Evolutionary conservation across 1,284 basidiomycete genomes (phyloP).

Genomic region (Porodaedalea pini): DNA sequence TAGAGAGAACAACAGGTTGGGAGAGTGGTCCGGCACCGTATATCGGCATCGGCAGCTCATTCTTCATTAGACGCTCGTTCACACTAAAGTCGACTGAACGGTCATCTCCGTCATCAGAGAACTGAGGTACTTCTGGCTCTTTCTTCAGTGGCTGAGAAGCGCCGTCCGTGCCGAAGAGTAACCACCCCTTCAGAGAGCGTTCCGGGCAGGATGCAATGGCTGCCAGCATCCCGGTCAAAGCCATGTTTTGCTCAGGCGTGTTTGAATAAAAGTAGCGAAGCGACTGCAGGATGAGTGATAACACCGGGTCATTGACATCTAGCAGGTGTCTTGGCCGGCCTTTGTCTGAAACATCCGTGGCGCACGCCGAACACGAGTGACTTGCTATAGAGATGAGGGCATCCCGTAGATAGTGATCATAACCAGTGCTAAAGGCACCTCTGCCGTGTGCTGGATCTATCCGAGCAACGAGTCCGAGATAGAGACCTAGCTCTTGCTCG

Average conservation of each 20-base stretch:
- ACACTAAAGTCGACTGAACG: conserved; percentile 73
- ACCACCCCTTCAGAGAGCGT: conserved; percentile 85
- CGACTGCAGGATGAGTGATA: conserved; percentile 68
- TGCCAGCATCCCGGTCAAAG: conserved; percentile 78
- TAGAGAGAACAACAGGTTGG: conserved; percentile 74
- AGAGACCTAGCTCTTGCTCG: conserved; percentile 79
- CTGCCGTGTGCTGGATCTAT: conserved; percentile 72
- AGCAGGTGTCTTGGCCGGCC: conserved; percentile 63
- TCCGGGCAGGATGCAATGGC: conserved; percentile 80
- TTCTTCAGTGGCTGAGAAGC: conserved; percentile 18
- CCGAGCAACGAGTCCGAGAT: conserved; percentile 73
- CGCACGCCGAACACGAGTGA: conserved; percentile 54
- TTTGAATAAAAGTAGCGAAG: conserved; percentile 82
- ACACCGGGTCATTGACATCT: conserved; percentile 74
- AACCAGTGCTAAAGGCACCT: conserved; percentile 81
- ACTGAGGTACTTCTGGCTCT: conserved; percentile 24
- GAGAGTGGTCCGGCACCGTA: conserved; percentile 65
- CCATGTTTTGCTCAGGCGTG: conserved; percentile 83
- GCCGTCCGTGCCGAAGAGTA: conserved; percentile 61
- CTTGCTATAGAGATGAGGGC: conserved; percentile 67
- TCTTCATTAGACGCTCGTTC: conserved; percentile 59
- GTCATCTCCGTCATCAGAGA: conserved; percentile 60
- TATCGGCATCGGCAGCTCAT: conserved; percentile 57
- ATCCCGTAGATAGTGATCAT: conserved; percentile 81
- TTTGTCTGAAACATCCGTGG: conserved; percentile 38